Percentiles rank a stretch among this genome's conserved stretches.
Evolutionary conservation across 208 protist species (phyloP).

Genomic region (Balamuthia mandrillaris): DNA sequence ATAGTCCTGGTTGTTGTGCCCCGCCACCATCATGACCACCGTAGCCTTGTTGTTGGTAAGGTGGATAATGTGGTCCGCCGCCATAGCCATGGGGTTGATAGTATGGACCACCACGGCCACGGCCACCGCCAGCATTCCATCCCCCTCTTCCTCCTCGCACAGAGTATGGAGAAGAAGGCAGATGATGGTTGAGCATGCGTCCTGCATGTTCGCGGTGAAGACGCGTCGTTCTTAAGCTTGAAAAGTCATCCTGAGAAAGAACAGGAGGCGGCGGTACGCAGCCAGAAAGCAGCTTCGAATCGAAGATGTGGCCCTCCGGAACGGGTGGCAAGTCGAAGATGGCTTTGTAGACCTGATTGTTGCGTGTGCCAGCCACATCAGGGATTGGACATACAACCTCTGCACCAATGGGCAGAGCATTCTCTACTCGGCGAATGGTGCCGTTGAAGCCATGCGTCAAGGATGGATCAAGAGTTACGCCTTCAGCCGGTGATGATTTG

Average conservation of each 20-base stretch:
- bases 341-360: slow-evolving; percentile 1
- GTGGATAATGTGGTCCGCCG: neutral
- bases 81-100: neutral
- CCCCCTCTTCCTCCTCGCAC: too few species aligned
- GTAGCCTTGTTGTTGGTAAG: neutral
- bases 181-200: neutral
- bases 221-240: neutral
- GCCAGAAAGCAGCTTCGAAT: neutral
- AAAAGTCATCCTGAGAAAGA: neutral
- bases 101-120: neutral
- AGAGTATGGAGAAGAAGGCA: neutral
- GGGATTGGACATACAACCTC: neutral
- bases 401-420: slow-evolving; percentile 10
- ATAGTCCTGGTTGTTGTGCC: neutral
- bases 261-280: neutral
- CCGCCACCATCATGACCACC: neutral
- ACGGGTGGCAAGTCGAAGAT: neutral
- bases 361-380: neutral
- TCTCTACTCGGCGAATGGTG: neutral
- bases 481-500: neutral
- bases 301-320: neutral
- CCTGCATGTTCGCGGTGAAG: neutral
- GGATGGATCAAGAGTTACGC: neutral
- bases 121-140: neutral
- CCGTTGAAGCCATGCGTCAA: neutral